Percentiles rank a stretch among this genome's conserved stretches.
Evolutionary conservation across 1,139 yeast genomes (phyloP).

Genomic region (Spencermartinsiella ligniputridi): DNA sequence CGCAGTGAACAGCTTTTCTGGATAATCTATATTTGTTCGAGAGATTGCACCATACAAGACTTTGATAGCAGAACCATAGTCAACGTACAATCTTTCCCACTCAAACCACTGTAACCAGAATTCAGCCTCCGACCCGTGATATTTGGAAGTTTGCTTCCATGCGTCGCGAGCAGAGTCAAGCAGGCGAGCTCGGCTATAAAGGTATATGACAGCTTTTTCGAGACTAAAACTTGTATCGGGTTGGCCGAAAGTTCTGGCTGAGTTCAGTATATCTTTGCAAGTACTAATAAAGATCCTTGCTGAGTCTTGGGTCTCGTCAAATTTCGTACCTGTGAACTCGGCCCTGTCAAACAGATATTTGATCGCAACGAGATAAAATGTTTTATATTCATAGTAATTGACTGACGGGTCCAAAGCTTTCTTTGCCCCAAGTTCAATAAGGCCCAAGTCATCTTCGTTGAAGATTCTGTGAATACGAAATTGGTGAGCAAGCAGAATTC

Average conservation of each 20-base stretch:
- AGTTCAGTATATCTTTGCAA: neutral
- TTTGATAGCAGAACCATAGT: neutral
- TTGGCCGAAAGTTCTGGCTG: conserved; percentile 7
- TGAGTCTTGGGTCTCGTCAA: neutral
- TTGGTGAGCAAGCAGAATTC: neutral
- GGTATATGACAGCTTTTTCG: conserved; percentile 11
- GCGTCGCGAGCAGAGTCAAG: conserved; percentile 29
- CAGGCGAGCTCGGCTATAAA: conserved; percentile 6
- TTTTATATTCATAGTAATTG: neutral
- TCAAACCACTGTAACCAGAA: conserved; percentile 45
- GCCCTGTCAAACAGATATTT: neutral
- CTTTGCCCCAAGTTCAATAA: neutral
- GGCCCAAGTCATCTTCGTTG: neutral
- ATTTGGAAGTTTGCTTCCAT: conserved; percentile 32
- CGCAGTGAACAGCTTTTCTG: neutral
- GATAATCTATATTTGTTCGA: neutral
- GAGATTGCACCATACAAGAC: neutral
- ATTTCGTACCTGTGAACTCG: neutral
- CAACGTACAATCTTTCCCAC: neutral
- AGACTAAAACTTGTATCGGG: conserved; percentile 16
- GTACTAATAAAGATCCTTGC: neutral
- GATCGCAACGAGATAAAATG: neutral
- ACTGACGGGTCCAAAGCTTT: neutral
- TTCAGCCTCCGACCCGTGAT: conserved; percentile 38
- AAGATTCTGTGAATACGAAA: neutral